Base-by-base conservation (phyloP, 2,329 filamentous ascomycete genomes). In the Dichotomopilus funicola region DNA sequence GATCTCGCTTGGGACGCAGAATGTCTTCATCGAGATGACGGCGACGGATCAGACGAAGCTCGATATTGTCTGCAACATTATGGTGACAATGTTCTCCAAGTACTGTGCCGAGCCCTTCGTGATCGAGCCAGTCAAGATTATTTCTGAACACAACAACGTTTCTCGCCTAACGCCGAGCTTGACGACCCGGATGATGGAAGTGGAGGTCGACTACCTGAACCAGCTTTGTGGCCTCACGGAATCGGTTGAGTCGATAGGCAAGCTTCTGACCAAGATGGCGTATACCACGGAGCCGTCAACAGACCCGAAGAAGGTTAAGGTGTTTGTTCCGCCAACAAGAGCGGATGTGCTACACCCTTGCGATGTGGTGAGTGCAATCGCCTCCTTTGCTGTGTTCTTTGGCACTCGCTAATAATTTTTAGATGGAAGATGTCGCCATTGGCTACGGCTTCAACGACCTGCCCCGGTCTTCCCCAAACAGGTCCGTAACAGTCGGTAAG, bases 401-500 rank as follows among this genome's bases (percentile, higher is more conserved):
- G 9, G 6, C 3, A 36, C 6, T 11, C 2, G n/a, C 54, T 61
- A 12, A 59, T 54, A 3, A 6, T 0, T 2, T 34, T 2, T 34
- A 68, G 66, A 99, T 99, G 92, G 94, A 99, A 75, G 95, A 99
- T 69, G 86, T 95, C 19, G 94, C 91, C 42, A 94, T 99, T 62
- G 91, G 90, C 52, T 96, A 97, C 71, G 94, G 95, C 62, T 99
- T 96, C 81, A 99, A 99, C 79, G 90, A 88, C 61, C 85, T 99
- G 13, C 91, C 92, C 1, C 86, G 91, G 51, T 85, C 87, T 49
- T 90, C 92, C 67, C 91, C 91, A 7, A 91, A 86, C 71, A 91
- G 91, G 68, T 87, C 88, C 31, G 88, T 87, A 54, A 94, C 90
- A 5, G 84, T 96, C 59, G 95, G 89, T 47, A 87, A 90, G 55